Conservation (phyloP, 495 filamentous ascomycete species). For the Diplogelasinospora grovesii region DNA sequence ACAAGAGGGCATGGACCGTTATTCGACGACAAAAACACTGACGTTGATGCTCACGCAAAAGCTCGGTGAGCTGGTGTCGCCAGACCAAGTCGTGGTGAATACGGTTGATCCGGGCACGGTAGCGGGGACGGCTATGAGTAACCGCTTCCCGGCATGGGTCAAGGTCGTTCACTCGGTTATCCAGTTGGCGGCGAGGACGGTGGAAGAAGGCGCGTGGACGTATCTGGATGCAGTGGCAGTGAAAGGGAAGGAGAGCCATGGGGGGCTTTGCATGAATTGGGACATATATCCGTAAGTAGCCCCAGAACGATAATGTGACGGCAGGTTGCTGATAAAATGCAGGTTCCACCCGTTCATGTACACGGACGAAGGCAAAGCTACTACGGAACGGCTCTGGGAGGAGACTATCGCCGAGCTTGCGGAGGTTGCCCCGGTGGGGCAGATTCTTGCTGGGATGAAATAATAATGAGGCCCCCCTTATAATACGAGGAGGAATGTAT, state of each 20-base stretch:
- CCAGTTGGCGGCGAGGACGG: constrained; percentile 14
- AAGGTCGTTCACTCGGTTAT: not conserved
- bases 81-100: constrained; percentile 38
- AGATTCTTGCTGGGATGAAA: not conserved
- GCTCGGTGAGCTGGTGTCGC: constrained; percentile 21
- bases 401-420: constrained; percentile 1
- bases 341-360: not conserved
- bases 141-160: constrained; percentile 2
- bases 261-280: constrained; percentile 9
- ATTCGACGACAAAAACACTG: constrained; percentile 31
- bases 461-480: no score
- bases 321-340: not conserved
- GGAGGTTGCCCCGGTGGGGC: not conserved
- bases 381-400: not conserved
- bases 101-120: constrained; percentile 25
- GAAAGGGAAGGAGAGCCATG: constrained; percentile 37
- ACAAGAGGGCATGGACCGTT: constrained; percentile 17
- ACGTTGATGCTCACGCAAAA: constrained; percentile 27
- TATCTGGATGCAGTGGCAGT: constrained; percentile 31
- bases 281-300: constrained; percentile 4
- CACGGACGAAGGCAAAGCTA: not conserved
- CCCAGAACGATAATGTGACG: not conserved
- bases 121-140: constrained; percentile 7
- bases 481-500: no score
- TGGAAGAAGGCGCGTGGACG: constrained; percentile 26